Percentiles rank a stretch among this genome's conserved stretches.
These are phyloP conservation scores for Dipteronia sinensis DNA, from an alignment of 345 rosid genomes.

Conservation along the genomic window DNA sequence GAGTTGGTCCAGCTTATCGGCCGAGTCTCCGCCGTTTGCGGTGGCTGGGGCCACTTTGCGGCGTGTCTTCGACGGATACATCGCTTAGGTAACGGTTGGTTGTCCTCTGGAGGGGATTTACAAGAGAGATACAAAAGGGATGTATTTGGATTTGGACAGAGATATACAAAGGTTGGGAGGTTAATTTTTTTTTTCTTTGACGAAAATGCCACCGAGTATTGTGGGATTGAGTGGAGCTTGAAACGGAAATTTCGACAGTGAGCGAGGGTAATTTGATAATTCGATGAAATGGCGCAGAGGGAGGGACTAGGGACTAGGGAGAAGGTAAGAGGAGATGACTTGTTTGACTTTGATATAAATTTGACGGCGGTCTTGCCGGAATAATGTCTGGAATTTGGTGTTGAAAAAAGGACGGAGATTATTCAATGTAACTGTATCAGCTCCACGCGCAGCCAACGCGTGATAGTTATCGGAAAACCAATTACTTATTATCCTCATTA, in stretches of 20 bases:
- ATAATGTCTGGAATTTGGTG: neutral
- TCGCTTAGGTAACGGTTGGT: conserved; percentile 26
- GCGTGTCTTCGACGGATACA: conserved; percentile 74
- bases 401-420: neutral
- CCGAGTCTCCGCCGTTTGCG: conserved; percentile 64
- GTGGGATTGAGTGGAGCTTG: conserved; percentile 3
- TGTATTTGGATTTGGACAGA: conserved; percentile 23
- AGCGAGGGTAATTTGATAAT: conserved; percentile 6
- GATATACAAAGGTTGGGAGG: neutral
- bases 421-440: neutral
- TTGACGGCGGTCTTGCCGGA: neutral
- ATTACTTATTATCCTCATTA: too few relatives aligned
- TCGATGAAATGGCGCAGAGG: neutral
- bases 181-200: conserved; percentile 17
- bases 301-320: too few relatives aligned
- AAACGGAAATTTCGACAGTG: neutral
- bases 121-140: neutral
- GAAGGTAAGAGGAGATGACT: neutral
- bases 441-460: neutral
- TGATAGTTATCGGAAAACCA: too few relatives aligned
- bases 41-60: conserved; percentile 65
- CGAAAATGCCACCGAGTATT: conserved; percentile 37
- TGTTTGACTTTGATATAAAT: neutral
- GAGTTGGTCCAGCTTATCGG: conserved; percentile 78
- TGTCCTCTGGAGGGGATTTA: conserved; percentile 9